A percentile compares a stretch with the other conserved stretches of the same genome.
Evolutionary conservation across 192 early-diverging fungal species (phyloP).

Genomic region (Pilaira anomala): DNA sequence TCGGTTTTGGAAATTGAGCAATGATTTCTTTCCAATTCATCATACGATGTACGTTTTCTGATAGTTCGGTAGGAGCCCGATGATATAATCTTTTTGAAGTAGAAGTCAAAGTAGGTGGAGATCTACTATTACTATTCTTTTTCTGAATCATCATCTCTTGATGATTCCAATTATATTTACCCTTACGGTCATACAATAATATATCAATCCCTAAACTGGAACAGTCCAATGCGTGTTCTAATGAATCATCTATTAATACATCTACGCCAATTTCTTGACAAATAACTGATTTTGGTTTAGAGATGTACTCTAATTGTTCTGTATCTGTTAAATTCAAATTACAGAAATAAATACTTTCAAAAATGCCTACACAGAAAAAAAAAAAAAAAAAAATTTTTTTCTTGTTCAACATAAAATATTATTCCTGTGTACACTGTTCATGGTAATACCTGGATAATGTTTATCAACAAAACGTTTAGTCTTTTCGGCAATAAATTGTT

Average conservation of each 20-base stretch:
- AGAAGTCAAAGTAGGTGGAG: background rate
- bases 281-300: conserved; percentile 54
- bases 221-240: conserved; percentile 52
- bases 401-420: background rate
- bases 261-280: conserved; percentile 55
- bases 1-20: conserved; percentile 43
- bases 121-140: background rate
- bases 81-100: background rate
- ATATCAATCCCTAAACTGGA: conserved; percentile 49
- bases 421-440: too few species aligned
- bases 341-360: conserved; percentile 62
- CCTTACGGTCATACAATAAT: conserved; percentile 55
- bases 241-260: conserved; percentile 54
- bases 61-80: conserved; percentile 3
- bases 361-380: conserved; percentile 40
- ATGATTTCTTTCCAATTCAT: conserved; percentile 52
- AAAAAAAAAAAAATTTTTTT: conserved; percentile 6
- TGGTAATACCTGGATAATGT: conserved; percentile 48
- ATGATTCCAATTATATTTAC: conserved; percentile 49
- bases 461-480: conserved; percentile 56
- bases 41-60: conserved; percentile 47
- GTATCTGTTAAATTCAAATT: conserved; percentile 51
- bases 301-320: conserved; percentile 49
- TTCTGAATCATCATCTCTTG: background rate
- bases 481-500: conserved; percentile 53